phyloP scores from a whole-genome alignment of 345 rosid species.

The Luvunga scandens region DNA sequence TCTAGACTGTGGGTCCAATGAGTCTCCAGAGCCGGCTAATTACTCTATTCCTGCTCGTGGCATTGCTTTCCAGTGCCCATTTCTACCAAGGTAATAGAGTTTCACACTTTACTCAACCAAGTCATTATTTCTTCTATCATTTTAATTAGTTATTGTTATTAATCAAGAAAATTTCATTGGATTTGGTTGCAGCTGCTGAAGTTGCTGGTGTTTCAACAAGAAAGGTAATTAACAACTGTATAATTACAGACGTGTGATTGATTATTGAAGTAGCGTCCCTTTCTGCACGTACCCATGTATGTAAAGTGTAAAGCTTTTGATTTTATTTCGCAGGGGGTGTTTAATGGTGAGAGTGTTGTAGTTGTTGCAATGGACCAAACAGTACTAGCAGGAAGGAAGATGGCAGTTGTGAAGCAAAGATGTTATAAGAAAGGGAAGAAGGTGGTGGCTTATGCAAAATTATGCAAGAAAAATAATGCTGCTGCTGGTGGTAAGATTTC shows the following conservation, averaged over 20 bases:
- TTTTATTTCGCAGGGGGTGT: neutral
- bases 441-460: neutral
- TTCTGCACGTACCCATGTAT: neutral
- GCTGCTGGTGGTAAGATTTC: neutral
- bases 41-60: slow-evolving; percentile 10
- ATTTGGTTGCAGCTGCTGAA: slow-evolving; percentile 7
- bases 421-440: neutral
- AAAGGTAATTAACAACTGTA: neutral
- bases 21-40: slow-evolving; percentile 10
- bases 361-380: neutral
- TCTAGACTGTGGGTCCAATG: slow-evolving; percentile 17
- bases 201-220: slow-evolving; percentile 3
- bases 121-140: neutral
- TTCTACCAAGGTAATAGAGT: slow-evolving; percentile 16
- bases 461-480: slow-evolving; percentile 3
- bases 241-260: too few species aligned
- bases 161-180: neutral
- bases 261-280: too few species aligned
- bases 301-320: neutral
- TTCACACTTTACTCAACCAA: neutral
- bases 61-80: slow-evolving; percentile 10
- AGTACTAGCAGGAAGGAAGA: slow-evolving; percentile 15
- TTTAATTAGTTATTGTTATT: neutral
- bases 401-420: neutral
- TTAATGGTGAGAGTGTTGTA: neutral